A percentile compares a stretch with the other conserved stretches of the same genome.
Evolutionary conservation across 306 rosid genomes (phyloP).

Genomic region (Vachellia pachyceras): DNA sequence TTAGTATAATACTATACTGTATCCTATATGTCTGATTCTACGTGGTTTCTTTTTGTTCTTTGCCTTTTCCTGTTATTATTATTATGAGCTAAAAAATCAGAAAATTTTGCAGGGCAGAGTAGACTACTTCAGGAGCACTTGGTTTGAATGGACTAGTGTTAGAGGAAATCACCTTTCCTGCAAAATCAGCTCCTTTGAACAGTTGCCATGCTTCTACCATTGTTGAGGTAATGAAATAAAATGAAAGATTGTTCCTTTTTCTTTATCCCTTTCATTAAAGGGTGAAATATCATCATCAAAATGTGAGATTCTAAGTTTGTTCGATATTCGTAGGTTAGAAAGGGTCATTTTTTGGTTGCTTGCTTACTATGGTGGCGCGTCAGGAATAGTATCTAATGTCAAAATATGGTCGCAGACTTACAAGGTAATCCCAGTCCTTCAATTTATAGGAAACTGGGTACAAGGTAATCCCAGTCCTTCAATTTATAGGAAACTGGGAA

Average conservation of each 20-base stretch:
- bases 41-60: neutral
- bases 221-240: slow-evolving; percentile 73
- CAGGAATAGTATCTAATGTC: slow-evolving; percentile 87
- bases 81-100: slow-evolving; percentile 18
- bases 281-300: neutral
- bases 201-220: slow-evolving; percentile 94
- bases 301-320: slow-evolving; percentile 23
- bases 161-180: slow-evolving; percentile 80
- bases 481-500: neutral
- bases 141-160: slow-evolving; percentile 50
- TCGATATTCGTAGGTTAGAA: slow-evolving; percentile 57
- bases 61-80: slow-evolving; percentile 1
- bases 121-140: slow-evolving; percentile 29
- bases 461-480: neutral
- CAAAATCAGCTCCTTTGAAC: slow-evolving; percentile 72
- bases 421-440: too few relatives aligned
- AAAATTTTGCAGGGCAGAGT: slow-evolving; percentile 56
- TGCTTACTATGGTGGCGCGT: slow-evolving; percentile 80
- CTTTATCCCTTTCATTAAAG: neutral
- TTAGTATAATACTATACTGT: neutral
- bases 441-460: too few relatives aligned
- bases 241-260: neutral
- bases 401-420: slow-evolving; percentile 88
- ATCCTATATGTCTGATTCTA: neutral
- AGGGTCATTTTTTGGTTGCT: slow-evolving; percentile 77